These are phyloP conservation scores for Diphasiastrum complanatum DNA, from an alignment of 83 land plant species.

Conservation along the genomic window DNA sequence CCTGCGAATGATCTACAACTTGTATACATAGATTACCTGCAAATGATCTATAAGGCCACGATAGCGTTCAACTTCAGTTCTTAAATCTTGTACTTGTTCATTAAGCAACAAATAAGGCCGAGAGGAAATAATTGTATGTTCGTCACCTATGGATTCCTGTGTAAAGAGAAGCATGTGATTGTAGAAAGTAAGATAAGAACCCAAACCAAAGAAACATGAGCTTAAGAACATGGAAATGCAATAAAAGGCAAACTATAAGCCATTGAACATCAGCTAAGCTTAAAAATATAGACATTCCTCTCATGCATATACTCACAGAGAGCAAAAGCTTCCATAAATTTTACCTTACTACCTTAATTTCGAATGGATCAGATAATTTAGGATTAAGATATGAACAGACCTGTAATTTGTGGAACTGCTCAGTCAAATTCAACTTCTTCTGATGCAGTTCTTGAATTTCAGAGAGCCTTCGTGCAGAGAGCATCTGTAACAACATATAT, in stretches of 20 bases:
- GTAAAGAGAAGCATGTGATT: too few species aligned
- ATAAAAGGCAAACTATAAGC: not conserved
- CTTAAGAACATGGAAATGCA: not conserved
- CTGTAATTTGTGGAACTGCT: slow-evolving; percentile 18
- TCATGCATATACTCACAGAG: too few species aligned
- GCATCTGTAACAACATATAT: too few species aligned
- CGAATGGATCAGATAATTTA: too few species aligned
- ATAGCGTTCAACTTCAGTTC: slow-evolving; percentile 54
- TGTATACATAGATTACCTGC: slow-evolving; percentile 68
- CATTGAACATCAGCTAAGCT: not conserved
- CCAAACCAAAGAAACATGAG: slow-evolving; percentile 2
- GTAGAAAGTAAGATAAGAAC: slow-evolving; percentile 19
- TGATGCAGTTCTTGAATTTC: slow-evolving; percentile 12
- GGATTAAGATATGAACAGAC: too few species aligned
- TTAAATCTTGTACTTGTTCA: slow-evolving; percentile 56
- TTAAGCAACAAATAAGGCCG: slow-evolving; percentile 49
- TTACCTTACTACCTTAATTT: too few species aligned
- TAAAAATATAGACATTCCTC: too few species aligned
- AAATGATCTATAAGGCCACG: slow-evolving; percentile 54
- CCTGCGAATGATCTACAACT: too few species aligned
- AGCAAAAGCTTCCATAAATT: too few species aligned
- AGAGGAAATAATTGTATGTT: slow-evolving; percentile 55
- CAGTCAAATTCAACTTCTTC: not conserved
- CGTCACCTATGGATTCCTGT: slow-evolving; percentile 55
- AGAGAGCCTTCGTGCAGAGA: slow-evolving; percentile 5